Percentiles rank a stretch among this genome's conserved stretches.
Evolutionary conservation across 495 filamentous ascomycete species (phyloP).

Genomic region (Trichodelitschia bisporula): DNA sequence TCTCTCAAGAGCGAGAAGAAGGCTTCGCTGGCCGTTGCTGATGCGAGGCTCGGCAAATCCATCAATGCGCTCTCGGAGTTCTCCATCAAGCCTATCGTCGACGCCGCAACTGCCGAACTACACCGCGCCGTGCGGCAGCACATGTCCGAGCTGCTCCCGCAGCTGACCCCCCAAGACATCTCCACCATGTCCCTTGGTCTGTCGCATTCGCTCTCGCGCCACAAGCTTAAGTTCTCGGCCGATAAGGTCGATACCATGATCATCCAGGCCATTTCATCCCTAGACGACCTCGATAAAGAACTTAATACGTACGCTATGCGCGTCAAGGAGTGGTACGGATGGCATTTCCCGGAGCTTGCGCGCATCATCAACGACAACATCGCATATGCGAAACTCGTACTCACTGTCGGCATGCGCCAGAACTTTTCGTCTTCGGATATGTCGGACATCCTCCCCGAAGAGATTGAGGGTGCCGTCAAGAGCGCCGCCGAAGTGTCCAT

Average conservation of each 20-base stretch:
- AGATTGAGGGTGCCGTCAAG: constrained; percentile 83
- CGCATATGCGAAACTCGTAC: constrained; percentile 69
- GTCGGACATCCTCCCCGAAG: constrained; percentile 80
- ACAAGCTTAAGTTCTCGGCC: constrained; percentile 95
- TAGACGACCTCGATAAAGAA: constrained; percentile 97
- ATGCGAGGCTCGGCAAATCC: constrained; percentile 76
- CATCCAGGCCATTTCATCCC: constrained; percentile 77
- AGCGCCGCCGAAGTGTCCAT: constrained; percentile 87
- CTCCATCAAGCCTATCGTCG: constrained; percentile 62
- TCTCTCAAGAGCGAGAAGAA: constrained; percentile 96
- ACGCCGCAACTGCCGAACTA: constrained; percentile 63
- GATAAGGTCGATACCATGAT: constrained; percentile 99
- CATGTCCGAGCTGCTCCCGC: constrained; percentile 74
- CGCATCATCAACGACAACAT: constrained; percentile 96
- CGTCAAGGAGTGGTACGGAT: constrained; percentile 99
- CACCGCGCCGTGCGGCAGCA: constrained; percentile 86
- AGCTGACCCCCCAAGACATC: constrained; percentile 60
- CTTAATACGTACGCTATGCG: constrained; percentile 97
- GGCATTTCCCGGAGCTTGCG: constrained; percentile 97
- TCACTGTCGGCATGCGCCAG: constrained; percentile 66
- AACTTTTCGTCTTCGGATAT: constrained; percentile 57
- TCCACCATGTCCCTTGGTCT: constrained; percentile 74
- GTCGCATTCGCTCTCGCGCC: constrained; percentile 89
- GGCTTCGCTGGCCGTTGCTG: constrained; percentile 78
- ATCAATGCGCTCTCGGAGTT: constrained; percentile 83